Conservation (phyloP, 163 green algal species). For the Scenedesmus sp. region DNA sequence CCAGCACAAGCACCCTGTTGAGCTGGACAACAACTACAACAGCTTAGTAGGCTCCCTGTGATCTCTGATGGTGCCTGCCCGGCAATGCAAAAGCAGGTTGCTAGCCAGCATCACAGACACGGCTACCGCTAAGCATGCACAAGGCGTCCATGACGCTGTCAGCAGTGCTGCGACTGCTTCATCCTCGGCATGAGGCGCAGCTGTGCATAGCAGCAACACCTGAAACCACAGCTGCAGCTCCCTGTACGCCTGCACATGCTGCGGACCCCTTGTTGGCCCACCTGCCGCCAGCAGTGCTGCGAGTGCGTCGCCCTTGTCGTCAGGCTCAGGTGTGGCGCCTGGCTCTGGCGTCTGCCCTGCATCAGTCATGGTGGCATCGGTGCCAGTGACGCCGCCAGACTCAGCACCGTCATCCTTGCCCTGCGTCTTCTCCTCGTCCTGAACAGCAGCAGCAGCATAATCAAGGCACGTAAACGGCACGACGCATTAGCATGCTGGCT, state of each 20-base stretch:
- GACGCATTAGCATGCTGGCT: background rate
- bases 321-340: slow-evolving; percentile 54
- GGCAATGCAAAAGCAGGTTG: too few relatives aligned
- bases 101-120: background rate
- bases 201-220: too few relatives aligned
- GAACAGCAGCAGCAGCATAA: background rate
- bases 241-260: background rate
- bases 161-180: too few relatives aligned
- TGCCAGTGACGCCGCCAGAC: slow-evolving; percentile 44
- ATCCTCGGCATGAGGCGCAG: too few relatives aligned
- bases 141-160: too few relatives aligned
- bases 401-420: slow-evolving; percentile 61
- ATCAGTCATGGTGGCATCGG: slow-evolving; percentile 22
- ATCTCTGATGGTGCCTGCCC: too few relatives aligned
- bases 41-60: too few relatives aligned
- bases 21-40: too few relatives aligned
- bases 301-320: slow-evolving; percentile 34
- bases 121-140: too few relatives aligned
- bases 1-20: too few relatives aligned
- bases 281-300: slow-evolving; percentile 52
- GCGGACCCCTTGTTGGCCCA: too few relatives aligned
- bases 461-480: background rate
- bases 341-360: slow-evolving; percentile 35
- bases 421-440: slow-evolving; percentile 45
- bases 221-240: too few relatives aligned